A percentile compares a stretch with the other conserved stretches of the same genome.
phyloP scores from a whole-genome alignment of 1,284 basidiomycete species.

The Clitocybe nebularis region DNA sequence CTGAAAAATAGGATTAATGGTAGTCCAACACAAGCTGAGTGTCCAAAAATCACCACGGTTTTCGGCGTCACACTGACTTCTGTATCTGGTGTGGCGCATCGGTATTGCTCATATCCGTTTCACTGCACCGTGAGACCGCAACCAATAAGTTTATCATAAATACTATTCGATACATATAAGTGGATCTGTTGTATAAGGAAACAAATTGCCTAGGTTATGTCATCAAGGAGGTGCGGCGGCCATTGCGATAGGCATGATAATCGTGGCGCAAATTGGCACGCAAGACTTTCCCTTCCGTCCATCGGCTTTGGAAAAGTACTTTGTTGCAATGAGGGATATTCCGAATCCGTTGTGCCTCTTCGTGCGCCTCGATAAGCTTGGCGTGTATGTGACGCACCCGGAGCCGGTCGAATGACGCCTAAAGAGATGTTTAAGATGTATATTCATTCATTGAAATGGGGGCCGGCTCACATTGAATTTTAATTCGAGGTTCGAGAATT shows the following conservation, averaged over 20 bases:
- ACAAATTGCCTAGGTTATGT: conserved; percentile 8
- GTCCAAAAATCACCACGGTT: too few species aligned
- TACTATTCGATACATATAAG: background rate
- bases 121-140: too few species aligned
- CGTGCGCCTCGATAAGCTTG: conserved; percentile 25
- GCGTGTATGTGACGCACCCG: conserved; percentile 27
- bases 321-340: conserved; percentile 12
- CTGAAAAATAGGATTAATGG: too few species aligned
- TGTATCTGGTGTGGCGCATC: too few species aligned
- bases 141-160: conserved; percentile 1
- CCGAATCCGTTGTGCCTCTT: conserved; percentile 22
- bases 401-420: conserved; percentile 31
- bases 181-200: background rate
- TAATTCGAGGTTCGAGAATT: conserved; percentile 29
- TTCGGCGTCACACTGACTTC: too few species aligned
- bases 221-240: conserved; percentile 6
- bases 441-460: conserved; percentile 4
- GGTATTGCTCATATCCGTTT: too few species aligned
- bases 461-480: conserved; percentile 28
- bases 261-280: conserved; percentile 20
- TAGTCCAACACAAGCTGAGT: too few species aligned
- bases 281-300: conserved; percentile 27
- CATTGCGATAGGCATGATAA: conserved; percentile 8
- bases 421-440: conserved; percentile 2
- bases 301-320: conserved; percentile 25